Evolutionary conservation across 805 yeast genomes (phyloP).

Genomic region (Saccharomycopsis microspora): DNA sequence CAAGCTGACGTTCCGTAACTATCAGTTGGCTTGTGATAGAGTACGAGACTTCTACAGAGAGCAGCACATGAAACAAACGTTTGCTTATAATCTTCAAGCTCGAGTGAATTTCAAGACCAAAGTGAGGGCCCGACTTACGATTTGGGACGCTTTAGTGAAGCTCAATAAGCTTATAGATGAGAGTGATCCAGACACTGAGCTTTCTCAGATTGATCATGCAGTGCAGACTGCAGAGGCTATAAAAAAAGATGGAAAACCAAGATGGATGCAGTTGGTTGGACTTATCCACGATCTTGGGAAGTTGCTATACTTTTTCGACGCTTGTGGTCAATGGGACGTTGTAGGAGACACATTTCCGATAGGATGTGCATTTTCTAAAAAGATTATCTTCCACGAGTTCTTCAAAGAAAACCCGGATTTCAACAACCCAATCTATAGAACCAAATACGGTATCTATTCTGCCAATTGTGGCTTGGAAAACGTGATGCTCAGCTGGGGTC

Average conservation of each 20-base stretch:
- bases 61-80: constrained; percentile 61
- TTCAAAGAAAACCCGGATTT: constrained; percentile 51
- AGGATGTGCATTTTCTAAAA: constrained; percentile 52
- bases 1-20: constrained; percentile 42
- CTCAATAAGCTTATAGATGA: constrained; percentile 56
- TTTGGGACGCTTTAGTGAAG: constrained; percentile 61
- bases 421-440: constrained; percentile 49
- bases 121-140: constrained; percentile 51
- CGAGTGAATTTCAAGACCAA: constrained; percentile 61
- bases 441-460: constrained; percentile 56
- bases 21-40: constrained; percentile 57
- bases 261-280: constrained; percentile 72
- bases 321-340: constrained; percentile 72
- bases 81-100: constrained; percentile 62
- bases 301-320: constrained; percentile 55
- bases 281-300: constrained; percentile 64
- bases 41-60: constrained; percentile 56
- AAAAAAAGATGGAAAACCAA: constrained; percentile 51
- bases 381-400: constrained; percentile 48
- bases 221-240: constrained; percentile 70
- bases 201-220: constrained; percentile 68
- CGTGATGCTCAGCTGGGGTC: constrained; percentile 72
- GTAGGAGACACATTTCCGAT: constrained; percentile 74
- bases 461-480: constrained; percentile 56
- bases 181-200: constrained; percentile 65